Base-by-base conservation (phyloP, 108 stramenopile species). In the Discostella stelligeroides region DNA sequence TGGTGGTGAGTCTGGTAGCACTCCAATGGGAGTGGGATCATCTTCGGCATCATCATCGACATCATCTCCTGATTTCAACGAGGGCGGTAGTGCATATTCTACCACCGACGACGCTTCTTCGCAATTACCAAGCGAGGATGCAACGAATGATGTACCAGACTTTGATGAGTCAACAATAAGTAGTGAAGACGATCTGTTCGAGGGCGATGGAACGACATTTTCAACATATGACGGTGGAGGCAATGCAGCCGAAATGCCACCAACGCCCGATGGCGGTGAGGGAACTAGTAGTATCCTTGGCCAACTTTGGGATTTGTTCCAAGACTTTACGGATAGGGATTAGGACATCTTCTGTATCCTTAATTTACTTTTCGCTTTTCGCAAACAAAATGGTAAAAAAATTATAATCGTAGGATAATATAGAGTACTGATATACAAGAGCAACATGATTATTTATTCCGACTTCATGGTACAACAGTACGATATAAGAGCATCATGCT, bases 181-280 rank as follows among this genome's bases (percentile, higher is more conserved):
- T 34, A 14, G 38, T 34, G 62, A 76, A n/a, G 56, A 68, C 18
- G 56, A 61, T 39, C 66, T 54, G 49, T 68, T 68, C 37, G 62
- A 68, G 18, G 75, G 68, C 20, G 75, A 76, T 41, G 75, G 48
- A 9, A 76, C 67, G 2, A 68, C 75, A 20, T 76, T 68, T 63
- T 66, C 64, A 47, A 48, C 57, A 8, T 47, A 66, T 39, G 73
- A 72, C 29, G 49, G 41, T 29, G 63, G 53, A 12, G 65, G 24
- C 4, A 45, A 28, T 24, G 61, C 55, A 27, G 42, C 12, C 12
- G 67, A 63, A 37, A 3, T 28, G 14, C 48, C 66, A 21, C 7
- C 39, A 63, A 20, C 61, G 17, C 34, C 58, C 34, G 68, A 45
- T 0, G 55, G 43, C 20, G 74, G 61, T 4, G 73, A 66, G 23